Base-by-base conservation (phyloP, 306 rosid genomes). In the Prunus mume region DNA sequence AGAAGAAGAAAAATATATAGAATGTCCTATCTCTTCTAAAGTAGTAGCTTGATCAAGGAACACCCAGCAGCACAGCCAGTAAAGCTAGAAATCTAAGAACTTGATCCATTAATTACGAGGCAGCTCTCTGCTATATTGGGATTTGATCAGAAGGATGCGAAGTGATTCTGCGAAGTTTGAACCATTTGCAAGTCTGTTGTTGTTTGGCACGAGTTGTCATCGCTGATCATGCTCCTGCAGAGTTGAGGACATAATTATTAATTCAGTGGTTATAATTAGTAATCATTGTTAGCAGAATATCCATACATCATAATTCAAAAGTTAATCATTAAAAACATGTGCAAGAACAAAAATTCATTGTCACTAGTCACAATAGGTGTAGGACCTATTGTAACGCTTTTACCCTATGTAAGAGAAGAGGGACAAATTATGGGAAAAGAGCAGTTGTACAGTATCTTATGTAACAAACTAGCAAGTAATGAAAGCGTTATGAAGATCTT, bases 171-270 rank as follows among this genome's bases (percentile, higher is more conserved):
- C 57, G 86, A 81, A 73, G 82, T 82, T 71, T 92, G 97, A 82
- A 90, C 79, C 90, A 90, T 90, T 71, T 95, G 98, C 71, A 92
- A 72, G 54, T 92, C 98, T 19, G 95, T 85, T 14, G 92, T 71
- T 28, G 97, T 88, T 85, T 90, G 98, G 86, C 97, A 90, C 19
- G 97, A 90, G 63, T 84, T 87, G 5, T 95, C 92, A 18, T 95
- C 96, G 18, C 76, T 86, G 30, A 90, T 87, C 85, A 91, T 5
- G 47, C 49, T 86, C 85, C 97, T 95, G 79, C 12, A 51, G 4
- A 6, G 20, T 63, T 8, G 2, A 30, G 24, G 61, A 28, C 46
- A 15, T 30, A 63, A 60, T 10, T 13, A 60, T 14, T 11, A 4
- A 60, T 24, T 56, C 6, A 5, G 38, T 32, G 38, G 38, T 32